phyloP scores from a whole-genome alignment of 164 flowering plant species.

The Piper longum region DNA sequence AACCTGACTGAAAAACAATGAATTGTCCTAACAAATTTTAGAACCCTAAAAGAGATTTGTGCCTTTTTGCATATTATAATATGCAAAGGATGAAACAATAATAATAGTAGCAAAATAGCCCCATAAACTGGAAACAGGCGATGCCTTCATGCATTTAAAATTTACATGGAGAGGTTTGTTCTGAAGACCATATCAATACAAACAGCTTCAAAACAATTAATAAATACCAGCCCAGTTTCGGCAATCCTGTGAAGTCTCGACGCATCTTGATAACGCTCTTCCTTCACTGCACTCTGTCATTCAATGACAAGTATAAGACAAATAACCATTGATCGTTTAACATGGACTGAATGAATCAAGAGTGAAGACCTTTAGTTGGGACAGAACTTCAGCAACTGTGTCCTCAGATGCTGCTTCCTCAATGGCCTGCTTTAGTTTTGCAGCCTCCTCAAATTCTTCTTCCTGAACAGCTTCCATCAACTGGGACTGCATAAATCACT shows the following conservation, averaged over 20 bases:
- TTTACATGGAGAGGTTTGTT: neutral
- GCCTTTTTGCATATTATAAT: neutral
- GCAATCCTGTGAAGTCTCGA: constrained; percentile 56
- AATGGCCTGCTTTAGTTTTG: constrained; percentile 61
- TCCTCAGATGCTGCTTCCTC: constrained; percentile 66
- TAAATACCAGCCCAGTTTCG: constrained; percentile 78
- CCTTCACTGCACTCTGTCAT: constrained; percentile 62
- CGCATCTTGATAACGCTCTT: constrained; percentile 95
- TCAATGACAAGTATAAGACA: constrained; percentile 6
- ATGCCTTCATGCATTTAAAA: neutral
- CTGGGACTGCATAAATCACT: constrained; percentile 52
- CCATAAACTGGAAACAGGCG: neutral
- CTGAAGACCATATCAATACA: neutral
- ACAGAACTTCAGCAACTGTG: constrained; percentile 70
- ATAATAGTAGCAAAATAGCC: neutral
- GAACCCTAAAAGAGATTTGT: neutral
- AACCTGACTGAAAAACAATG: constrained; percentile 54
- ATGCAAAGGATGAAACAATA: neutral
- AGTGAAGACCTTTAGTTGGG: constrained; percentile 50
- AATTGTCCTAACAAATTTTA: neutral
- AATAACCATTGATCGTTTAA: neutral
- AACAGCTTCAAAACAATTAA: neutral
- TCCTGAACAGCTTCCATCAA: constrained; percentile 88
- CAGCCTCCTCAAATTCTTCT: constrained; percentile 84
- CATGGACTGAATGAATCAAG: neutral